Evolutionary conservation across 768 basidiomycete genomes (phyloP), one percentile per base, ranked within the genome.

Genomic region (Infundibulicybe gibba): DNA sequence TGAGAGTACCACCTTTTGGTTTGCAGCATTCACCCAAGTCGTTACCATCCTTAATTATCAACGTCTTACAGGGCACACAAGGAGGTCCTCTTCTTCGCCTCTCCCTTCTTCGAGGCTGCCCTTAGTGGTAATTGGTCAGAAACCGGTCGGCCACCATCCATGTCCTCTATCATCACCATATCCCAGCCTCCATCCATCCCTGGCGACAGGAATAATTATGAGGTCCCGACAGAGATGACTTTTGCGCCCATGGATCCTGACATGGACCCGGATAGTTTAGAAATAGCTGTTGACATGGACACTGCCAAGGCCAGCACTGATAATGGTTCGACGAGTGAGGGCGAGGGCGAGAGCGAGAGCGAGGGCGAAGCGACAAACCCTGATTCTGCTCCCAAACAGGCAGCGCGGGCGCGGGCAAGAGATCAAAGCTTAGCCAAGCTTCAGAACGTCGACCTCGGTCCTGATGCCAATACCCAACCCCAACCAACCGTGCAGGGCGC

Each of bases 31-130:
- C 43, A 32, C 19, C 43, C 53, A 11, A 43, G 48, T 47, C 10
- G 12, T 11, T 34, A 37, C 32, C 16, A 17, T 17, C 14, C 38
- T 15, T 45, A 21, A 10, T 32, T 43, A 40, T 20, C 35, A 31
- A 15, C 25, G 25, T 41, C 25, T 12, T 47, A 41, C 59, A 92
- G 90, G 90, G 86, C 87, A 1, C 93, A 95, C 67, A 93, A 90
- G 62, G 92, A 94, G 60, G 81, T 95, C 21, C 70, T 95, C 5
- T 87, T 85, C 66, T 95, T 93, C 60, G 87, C 92, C 3, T 94
- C 91, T n/a, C 90, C 93, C 0, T 95, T 95, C 74, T 95, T 95
- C 63, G 86, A 94, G 64, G 90, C 90, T 14, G 85, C 91, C 8
- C 70, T 95, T 40, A 90, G 90, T 55, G 93, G 93, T 6, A 81